Conservation (phyloP, 1,139 yeast genomes). For the Yamadazyma kanchanaburiensis region DNA sequence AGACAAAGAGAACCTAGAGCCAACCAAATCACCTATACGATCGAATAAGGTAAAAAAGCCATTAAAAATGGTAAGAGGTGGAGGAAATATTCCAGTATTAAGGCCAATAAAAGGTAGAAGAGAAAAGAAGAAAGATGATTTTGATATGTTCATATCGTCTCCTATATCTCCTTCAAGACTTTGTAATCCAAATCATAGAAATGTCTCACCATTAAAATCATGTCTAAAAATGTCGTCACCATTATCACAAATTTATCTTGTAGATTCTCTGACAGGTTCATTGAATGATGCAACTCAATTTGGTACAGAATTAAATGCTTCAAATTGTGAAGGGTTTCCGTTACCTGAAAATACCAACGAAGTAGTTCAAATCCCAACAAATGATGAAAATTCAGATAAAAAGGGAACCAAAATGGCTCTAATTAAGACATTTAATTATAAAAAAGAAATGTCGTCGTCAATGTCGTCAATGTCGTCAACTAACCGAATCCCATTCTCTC, state of each 20-base stretch:
- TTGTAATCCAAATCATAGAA: not conserved
- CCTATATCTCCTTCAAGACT: not conserved
- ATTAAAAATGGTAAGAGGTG: constrained; percentile 13
- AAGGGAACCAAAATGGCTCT: constrained; percentile 48
- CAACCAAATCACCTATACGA: constrained; percentile 20
- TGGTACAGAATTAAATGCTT: constrained; percentile 71
- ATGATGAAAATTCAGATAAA: constrained; percentile 17
- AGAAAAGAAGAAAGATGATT: not conserved
- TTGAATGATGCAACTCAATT: constrained; percentile 69
- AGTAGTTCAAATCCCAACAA: constrained; percentile 65
- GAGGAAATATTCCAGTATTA: constrained; percentile 22
- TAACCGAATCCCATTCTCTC: not conserved
- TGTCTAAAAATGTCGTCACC: constrained; percentile 4
- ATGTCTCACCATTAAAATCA: not conserved
- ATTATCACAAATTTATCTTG: constrained; percentile 44
- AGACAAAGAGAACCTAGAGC: constrained; percentile 37
- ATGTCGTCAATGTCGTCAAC: constrained; percentile 2
- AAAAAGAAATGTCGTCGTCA: too few species aligned
- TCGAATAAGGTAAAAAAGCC: constrained; percentile 19
- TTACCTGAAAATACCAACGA: constrained; percentile 58
- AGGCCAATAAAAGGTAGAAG: constrained; percentile 19
- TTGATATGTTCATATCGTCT: too few species aligned
- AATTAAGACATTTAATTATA: constrained; percentile 42
- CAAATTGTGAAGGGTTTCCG: constrained; percentile 62
- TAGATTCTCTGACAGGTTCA: constrained; percentile 66